Conservation (phyloP, 2,329 filamentous ascomycete species). For the Orbilia javanica region DNA sequence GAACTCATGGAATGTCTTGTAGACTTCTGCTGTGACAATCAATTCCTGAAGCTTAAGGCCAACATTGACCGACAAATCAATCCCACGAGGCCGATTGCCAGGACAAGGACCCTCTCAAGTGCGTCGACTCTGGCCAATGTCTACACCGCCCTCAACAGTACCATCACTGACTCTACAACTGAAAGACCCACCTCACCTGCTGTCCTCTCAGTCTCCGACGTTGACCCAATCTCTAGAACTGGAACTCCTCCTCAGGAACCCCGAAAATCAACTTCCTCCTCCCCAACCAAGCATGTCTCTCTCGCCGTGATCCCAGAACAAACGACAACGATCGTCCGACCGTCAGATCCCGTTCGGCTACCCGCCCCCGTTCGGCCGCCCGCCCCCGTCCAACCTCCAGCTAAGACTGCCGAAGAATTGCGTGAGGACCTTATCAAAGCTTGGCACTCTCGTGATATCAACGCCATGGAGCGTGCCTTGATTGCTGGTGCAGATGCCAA, state of each 20-base stretch:
- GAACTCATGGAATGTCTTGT: slow-evolving; percentile 52
- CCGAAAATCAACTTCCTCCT: slow-evolving; percentile 33
- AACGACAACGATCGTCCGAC: too few species aligned
- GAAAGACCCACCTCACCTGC: slow-evolving; percentile 51
- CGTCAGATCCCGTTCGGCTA: too few species aligned
- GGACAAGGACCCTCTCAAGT: slow-evolving; percentile 51
- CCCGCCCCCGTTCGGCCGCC: slow-evolving; percentile 18
- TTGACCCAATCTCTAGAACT: slow-evolving; percentile 51
- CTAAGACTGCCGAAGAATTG: slow-evolving; percentile 41
- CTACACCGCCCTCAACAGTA: slow-evolving; percentile 43
- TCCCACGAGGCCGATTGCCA: slow-evolving; percentile 51
- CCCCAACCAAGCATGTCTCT: slow-evolving; percentile 34
- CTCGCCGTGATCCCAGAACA: slow-evolving; percentile 50
- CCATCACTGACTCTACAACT: slow-evolving; percentile 24
- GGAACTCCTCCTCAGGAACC: slow-evolving; percentile 48
- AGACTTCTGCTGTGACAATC: slow-evolving; percentile 48
- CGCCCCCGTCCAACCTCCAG: slow-evolving; percentile 8
- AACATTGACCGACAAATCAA: slow-evolving; percentile 56
- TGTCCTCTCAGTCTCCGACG: slow-evolving; percentile 35
- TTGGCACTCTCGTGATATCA: slow-evolving; percentile 58
- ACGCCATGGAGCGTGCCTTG: slow-evolving; percentile 55
- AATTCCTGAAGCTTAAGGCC: slow-evolving; percentile 53
- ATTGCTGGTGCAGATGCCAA: slow-evolving; percentile 52
- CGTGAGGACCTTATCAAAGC: slow-evolving; percentile 52
- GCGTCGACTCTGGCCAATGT: slow-evolving; percentile 55